A percentile compares a stretch with the other conserved stretches of the same genome.
Evolutionary conservation across 2,329 filamentous ascomycete genomes (phyloP).

Genomic region (Graphiopsis chlorocephala): DNA sequence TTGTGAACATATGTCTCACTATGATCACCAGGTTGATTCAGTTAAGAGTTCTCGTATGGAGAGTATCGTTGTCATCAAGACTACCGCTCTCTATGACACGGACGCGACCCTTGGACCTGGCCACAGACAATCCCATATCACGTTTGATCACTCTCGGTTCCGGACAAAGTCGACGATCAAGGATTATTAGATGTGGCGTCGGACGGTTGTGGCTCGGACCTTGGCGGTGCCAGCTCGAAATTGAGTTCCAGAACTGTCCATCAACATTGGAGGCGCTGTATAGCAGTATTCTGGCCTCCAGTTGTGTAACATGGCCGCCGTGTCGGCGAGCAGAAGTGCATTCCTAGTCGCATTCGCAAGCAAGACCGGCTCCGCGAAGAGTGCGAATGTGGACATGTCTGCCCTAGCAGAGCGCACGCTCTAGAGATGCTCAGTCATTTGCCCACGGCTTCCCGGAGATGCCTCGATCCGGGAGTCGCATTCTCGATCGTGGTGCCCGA

Average conservation of each 20-base stretch:
- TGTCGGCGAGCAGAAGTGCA: neutral
- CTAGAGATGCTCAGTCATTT: neutral
- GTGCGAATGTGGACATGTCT: neutral
- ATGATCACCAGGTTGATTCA: neutral
- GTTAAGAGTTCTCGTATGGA: neutral
- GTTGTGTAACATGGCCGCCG: neutral
- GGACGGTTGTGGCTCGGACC: neutral
- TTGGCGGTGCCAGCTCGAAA: neutral
- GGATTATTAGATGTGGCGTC: neutral
- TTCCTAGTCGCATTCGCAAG: neutral
- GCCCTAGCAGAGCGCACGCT: neutral
- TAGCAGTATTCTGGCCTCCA: neutral
- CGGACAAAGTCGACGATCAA: neutral
- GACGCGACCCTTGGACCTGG: neutral
- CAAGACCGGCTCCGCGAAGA: neutral
- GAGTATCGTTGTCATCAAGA: neutral
- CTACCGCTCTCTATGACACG: neutral
- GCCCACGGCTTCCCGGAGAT: neutral
- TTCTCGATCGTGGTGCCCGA: neutral
- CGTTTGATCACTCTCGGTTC: neutral
- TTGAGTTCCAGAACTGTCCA: neutral
- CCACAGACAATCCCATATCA: neutral
- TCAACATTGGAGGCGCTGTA: neutral
- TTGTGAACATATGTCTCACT: neutral
- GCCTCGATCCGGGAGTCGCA: neutral